phyloP scores from a whole-genome alignment of 2,329 filamentous ascomycete genomes.

The Pseudogymnoascus sp. region DNA sequence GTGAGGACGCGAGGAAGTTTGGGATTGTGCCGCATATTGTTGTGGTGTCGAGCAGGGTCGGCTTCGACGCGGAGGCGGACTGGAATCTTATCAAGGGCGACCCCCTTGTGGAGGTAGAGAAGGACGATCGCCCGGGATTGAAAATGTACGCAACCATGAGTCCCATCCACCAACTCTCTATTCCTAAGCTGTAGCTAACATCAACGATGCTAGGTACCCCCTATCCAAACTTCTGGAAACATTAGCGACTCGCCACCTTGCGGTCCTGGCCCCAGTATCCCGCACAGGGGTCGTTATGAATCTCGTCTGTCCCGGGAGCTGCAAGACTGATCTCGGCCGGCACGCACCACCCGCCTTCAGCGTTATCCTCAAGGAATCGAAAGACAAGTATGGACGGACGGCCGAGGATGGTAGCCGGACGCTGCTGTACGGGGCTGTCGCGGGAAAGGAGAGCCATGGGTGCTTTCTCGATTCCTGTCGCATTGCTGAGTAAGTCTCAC shows the following conservation, averaged over 20 bases:
- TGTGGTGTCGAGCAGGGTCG: conserved; percentile 15
- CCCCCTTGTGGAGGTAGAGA: conserved; percentile 18
- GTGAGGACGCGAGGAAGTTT: conserved; percentile 15
- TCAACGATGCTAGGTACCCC: conserved; percentile 20
- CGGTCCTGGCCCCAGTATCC: conserved; percentile 19
- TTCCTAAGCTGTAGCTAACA: conserved; percentile 3
- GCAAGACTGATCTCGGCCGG: conserved; percentile 23
- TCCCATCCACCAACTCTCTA: background rate
- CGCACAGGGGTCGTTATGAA: conserved; percentile 25
- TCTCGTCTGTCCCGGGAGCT: conserved; percentile 27
- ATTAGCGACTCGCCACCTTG: conserved; percentile 21
- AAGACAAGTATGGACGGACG: conserved; percentile 20
- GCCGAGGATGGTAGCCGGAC: conserved; percentile 28
- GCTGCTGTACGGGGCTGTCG: conserved; percentile 25
- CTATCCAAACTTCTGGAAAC: conserved; percentile 27
- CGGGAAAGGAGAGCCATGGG: conserved; percentile 26
- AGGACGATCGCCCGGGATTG: conserved; percentile 14
- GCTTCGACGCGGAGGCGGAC: conserved; percentile 15
- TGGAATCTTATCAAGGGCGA: conserved; percentile 21
- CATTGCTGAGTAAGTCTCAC: conserved; percentile 14
- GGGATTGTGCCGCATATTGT: conserved; percentile 20
- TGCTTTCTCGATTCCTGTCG: conserved; percentile 16
- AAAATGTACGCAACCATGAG: conserved; percentile 9
- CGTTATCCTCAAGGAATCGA: conserved; percentile 10
- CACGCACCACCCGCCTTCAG: conserved; percentile 15